Evolutionary conservation across 2,329 filamentous ascomycete species (phyloP), one percentile per base, ranked within the genome.

Genomic region (Arthrobotrys conoides): DNA sequence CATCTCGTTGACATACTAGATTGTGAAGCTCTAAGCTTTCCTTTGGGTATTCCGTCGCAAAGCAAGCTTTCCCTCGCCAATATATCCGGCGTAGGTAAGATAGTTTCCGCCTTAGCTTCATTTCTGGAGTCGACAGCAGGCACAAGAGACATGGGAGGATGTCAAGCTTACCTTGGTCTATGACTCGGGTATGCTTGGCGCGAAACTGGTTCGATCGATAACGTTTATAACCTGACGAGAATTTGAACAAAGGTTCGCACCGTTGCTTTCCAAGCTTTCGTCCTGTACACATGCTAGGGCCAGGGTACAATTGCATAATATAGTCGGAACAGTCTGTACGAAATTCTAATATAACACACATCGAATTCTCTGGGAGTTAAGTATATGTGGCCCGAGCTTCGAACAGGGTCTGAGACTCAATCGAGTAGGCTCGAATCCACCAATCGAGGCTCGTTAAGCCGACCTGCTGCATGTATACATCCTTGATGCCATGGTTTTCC

Each of bases 71-170:
- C 9, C 51, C 27, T 33, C 24, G 20, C 14, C 24, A 59, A 44
- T 46, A 1, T 51, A 51, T 30, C 27, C 72, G 72, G 72, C 66
- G 48, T 44, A 55, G 55, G 18, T 27, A 41, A 33, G 20, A 36
- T 44, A 5, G 57, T 24, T 65, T 76, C 72, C 72, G 72, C 59
- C 72, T 76, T 76, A 76, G 72, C 72, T 49, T 71, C 41, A 51
- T 68, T 57, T 33, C 9, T 22, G 9, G 1, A 22, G 12, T 67
- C 51, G 38, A 36, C 9, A 59, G n/a, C 24, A 48, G 41, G 46
- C 8, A 30, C 44, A 49, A 65, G 3, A 38, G 24, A 20, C 61
- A 49, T 51, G 41, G 41, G 61, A 27, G 22, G 4, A 33, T 14
- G 57, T 38, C 57, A 61, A 61, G 36, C 36, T 61, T 61, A 61